These are phyloP conservation scores for Volvox reticuliferus DNA, from an alignment of 139 green algal species.

Conservation along the genomic window DNA sequence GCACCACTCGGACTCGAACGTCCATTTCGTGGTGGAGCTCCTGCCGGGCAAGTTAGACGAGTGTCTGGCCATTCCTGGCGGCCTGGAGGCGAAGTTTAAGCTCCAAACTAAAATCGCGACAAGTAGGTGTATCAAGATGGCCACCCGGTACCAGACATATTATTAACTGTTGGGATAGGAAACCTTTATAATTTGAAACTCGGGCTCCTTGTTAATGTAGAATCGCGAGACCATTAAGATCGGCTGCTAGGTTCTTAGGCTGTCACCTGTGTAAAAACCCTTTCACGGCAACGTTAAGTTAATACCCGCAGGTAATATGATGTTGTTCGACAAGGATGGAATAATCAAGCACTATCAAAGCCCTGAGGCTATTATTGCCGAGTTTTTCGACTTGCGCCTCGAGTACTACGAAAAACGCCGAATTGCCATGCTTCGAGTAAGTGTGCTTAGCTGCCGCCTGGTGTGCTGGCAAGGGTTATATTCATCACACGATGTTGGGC, in stretches of 20 bases:
- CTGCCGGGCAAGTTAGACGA: constrained; percentile 65
- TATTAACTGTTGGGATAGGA: no score
- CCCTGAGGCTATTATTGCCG: constrained; percentile 90
- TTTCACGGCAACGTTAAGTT: neutral
- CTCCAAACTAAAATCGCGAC: constrained; percentile 86
- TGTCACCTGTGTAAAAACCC: neutral
- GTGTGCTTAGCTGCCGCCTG: neutral
- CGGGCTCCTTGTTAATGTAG: no score
- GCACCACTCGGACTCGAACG: constrained; percentile 91
- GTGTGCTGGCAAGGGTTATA: no score
- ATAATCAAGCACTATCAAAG: constrained; percentile 92
- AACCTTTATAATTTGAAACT: no score
- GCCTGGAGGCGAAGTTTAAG: constrained; percentile 90
- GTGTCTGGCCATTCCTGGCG: constrained; percentile 1
- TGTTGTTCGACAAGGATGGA: constrained; percentile 94
- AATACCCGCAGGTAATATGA: constrained; percentile 92
- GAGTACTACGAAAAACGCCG: constrained; percentile 90
- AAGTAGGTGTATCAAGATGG: constrained; percentile 48
- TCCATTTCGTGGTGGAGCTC: constrained; percentile 92
- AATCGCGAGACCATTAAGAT: neutral
- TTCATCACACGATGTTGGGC: no score
- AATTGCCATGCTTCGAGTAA: constrained; percentile 72
- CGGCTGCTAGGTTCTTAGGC: neutral
- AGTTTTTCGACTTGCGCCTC: constrained; percentile 94
- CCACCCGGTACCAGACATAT: no score